Base-by-base conservation (phyloP, 129 eudicot genomes). In the Cynara cardunculus region DNA sequence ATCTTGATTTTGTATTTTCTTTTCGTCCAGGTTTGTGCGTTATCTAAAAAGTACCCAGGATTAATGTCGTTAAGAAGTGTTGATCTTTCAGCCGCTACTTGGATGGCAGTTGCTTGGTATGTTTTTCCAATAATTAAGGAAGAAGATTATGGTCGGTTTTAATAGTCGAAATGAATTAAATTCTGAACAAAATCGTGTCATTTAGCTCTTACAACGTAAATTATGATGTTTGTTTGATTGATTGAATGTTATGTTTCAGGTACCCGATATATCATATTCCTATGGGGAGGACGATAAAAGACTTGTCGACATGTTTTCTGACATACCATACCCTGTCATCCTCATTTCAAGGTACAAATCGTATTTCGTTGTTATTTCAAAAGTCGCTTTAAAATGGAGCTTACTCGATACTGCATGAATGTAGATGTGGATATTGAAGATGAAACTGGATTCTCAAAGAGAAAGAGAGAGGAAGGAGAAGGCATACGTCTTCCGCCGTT, bases 231-330 rank as follows among this genome's bases (percentile, higher is more conserved):
- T 34, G 22, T 3, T 31, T 27, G 41, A 32, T n/a, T 25, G 25
- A 71, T 59, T 16, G 78, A 32, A 71, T 62, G 37, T 27, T 27
- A 30, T 82, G 39, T 25, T 49, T 26, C 77, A 93, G 98, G 98
- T 94, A 94, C 69, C 98, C 98, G 4, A 94, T 94, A 71, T 94
- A 94, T 84, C 98, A 91, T 82, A 94, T 94, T 86, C 98, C 98
- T 7, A 91, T 86, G 89, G 97, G 97, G 9, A 86, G 90, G 86
- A 94, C 97, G 21, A 88, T 88, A 7, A 94, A 88, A 71, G 97
- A 94, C 83, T 78, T 94, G 87, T 90, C 93, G 32, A 88, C 98
- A n/a, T 91, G 98, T 86, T 94, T 94, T 73, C 84, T 94, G 39
- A 88, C 98, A 7, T 94, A 91, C 89, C 98, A 94, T 89, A 94